Base-by-base conservation (phyloP, 108 stramenopile species). In the Nitzschia inconspicua region DNA sequence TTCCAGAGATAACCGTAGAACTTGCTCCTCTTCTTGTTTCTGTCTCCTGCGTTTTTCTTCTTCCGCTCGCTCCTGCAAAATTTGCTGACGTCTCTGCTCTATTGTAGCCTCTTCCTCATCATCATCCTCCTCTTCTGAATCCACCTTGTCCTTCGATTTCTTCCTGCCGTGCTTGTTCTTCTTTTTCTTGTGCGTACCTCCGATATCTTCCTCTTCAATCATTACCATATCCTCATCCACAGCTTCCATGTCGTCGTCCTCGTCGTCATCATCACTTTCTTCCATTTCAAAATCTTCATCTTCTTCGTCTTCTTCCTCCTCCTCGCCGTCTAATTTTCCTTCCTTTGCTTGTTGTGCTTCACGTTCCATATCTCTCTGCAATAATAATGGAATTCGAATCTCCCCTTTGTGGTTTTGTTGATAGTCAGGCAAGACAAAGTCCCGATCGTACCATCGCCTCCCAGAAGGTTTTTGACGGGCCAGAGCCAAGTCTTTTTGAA, bases 351-450 rank as follows among this genome's bases (percentile, higher is more conserved):
- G 47, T 31, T 73, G 54, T 48, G 64, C 70, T 57, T 76, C 66
- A 23, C 60, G 51, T 67, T 86, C 73, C 42, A 60, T 44, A 32
- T 66, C 70, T 27, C 58, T 23, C 43, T 79, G 73, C 46, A 89
- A 57, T 3, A 73, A 70, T 19, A 51, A 56, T 14, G 91, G 83
- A 26, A 93, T 39, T 59, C 68, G 65, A 6, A 87, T 68, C n/a
- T 60, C 40, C 16, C 95, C 93, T 29, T 66, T 26, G 61, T 83
- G 66, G 4, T 79, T 86, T 20, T 56, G 84, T 51, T 92, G 86
- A 65, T 84, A 94, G 51, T 97, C 93, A 0, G 97, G 97, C 31
- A 97, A 63, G 14, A 96, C 80, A 60, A 76, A 95, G 25, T 96
- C 88, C 18, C 94, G 85, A 75, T 90, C 86, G 46, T 80, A 89